Evolutionary conservation across 768 basidiomycete genomes (phyloP), one percentile per base, ranked within the genome.

Genomic region (Amanita pallidorosea): DNA sequence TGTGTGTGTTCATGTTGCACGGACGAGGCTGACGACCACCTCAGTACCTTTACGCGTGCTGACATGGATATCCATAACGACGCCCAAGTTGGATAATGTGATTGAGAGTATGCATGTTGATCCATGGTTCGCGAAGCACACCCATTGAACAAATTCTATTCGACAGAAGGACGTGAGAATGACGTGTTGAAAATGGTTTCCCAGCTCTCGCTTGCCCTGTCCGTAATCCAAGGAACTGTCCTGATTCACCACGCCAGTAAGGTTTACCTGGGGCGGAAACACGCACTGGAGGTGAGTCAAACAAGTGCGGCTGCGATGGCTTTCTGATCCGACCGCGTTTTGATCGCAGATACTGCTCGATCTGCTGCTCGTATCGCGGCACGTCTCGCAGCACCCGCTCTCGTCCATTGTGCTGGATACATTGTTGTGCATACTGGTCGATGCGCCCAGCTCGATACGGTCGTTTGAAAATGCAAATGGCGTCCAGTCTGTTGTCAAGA

Each of bases 391-490:
- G 59, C 57, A 12, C 48, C 46, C 47, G 18, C 73, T 94, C n/a
- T 80, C 87, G 2, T 85, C 87, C 2, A 70, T 76, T 8, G 70
- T 88, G 7, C 71, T 97, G 17, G 94, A 97, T 60, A 89, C 90
- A 0, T 66, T 97, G 4, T 70, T 93, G 15, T 92, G 88, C 56
- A 74, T 92, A 27, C 72, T 97, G n/a, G 94, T 95, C 12, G 94
- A 97, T 63, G 81, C 87, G 1, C 75, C 88, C 0, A 57, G 64
- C 6, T 82, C 89, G 5, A 65, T 93, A 12, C 80, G 94, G 20
- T 71, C 69, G 0, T 94, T 96, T 55, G 94, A 97, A 65, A 74
- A 77, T 15, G 72, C 73, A 25, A 77, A 73, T 49, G 94, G 94
- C 2, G 75, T 92, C 2, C 88, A 89, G 54, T 76, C 78, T 1